A percentile compares a stretch with the other conserved stretches of the same genome.
Evolutionary conservation across 2,329 filamentous ascomycete species (phyloP).

Genomic region (Coniochaeta sp.): DNA sequence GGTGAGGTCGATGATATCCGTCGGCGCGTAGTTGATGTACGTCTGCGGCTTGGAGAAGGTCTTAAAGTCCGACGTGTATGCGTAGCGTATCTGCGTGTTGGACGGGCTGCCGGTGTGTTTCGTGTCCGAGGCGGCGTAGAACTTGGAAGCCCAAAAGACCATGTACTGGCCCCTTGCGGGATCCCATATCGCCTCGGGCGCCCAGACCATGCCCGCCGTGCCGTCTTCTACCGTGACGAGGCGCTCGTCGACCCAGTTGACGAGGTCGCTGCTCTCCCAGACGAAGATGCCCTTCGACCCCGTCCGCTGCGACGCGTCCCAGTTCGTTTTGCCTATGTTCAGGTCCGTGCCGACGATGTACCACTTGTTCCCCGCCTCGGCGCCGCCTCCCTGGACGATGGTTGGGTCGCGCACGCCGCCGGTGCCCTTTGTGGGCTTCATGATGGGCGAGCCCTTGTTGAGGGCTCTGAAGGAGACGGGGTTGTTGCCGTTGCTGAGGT

Average conservation of each 20-base stretch:
- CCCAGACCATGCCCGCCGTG: slow-evolving; percentile 54
- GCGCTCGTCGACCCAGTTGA: slow-evolving; percentile 40
- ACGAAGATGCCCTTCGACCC: slow-evolving; percentile 46
- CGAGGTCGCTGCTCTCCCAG: slow-evolving; percentile 45
- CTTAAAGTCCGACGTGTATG: slow-evolving; percentile 47
- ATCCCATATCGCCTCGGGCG: slow-evolving; percentile 49
- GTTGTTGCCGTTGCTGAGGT: slow-evolving; percentile 45
- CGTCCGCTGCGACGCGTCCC: slow-evolving; percentile 43
- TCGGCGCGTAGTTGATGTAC: slow-evolving; percentile 40
- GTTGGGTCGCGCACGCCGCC: slow-evolving; percentile 45
- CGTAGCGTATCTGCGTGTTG: slow-evolving; percentile 42
- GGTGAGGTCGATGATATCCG: slow-evolving; percentile 48
- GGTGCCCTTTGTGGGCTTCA: slow-evolving; percentile 43
- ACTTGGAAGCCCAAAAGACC: slow-evolving; percentile 40
- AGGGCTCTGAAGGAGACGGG: slow-evolving; percentile 39
- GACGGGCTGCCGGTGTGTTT: slow-evolving; percentile 39
- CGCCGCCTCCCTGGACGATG: slow-evolving; percentile 38
- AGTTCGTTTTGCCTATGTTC: slow-evolving; percentile 43
- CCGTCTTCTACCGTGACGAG: slow-evolving; percentile 42
- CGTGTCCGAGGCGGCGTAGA: slow-evolving; percentile 39
- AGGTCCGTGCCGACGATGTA: slow-evolving; percentile 49
- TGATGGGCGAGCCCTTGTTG: slow-evolving; percentile 39
- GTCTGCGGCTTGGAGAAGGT: slow-evolving; percentile 43
- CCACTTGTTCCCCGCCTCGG: slow-evolving; percentile 42
- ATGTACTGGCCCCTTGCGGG: slow-evolving; percentile 34